Base-by-base conservation (phyloP, 257 asterid species). In the Echites panduratus region DNA sequence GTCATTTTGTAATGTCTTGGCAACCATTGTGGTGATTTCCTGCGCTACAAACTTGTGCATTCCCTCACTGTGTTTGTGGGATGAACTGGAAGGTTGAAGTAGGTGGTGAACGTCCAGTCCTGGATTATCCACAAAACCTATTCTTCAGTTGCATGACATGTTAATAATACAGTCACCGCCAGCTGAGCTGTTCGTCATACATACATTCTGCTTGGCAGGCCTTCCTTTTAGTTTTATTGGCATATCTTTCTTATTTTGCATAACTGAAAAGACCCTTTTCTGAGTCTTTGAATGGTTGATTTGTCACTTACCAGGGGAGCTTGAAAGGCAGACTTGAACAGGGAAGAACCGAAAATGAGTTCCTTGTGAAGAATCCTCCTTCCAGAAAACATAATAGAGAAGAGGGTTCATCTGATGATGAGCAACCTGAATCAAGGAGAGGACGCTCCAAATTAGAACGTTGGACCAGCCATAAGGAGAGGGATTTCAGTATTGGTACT, bases 371-470 rank as follows among this genome's bases (percentile, higher is more conserved):
- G 74, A 87, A 77, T 53, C 88, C 62, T 57, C 66, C 85, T 64
- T 81, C 87, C 59, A 83, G 75, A 75, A 89, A 85, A 77, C 85
- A 79, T 12, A 75, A 75, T 6, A 79, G 79, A 72, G 90, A 84
- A 32, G 96, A 86, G 49, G 86, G 81, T 68, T 84, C 89, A 68
- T 85, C 91, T 14, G 98, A 89, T 7, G 97, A 92, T 2, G 94
- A 88, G 73, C 84, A 75, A 68, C 62, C 77, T 58, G 84, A 58
- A 35, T 85, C 94, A 9, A 87, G 79, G 82, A 87, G 81, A 77
- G 98, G 96, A 41, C 98, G 94, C 53, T 90, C 98, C 74, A 92
- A 92, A 84, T 74, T 93, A 69, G 98, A 93, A 77, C 84, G 97
- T 24, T 93, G 98, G 97, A 78, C 92, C 10, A 93, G 96, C 85